Percentiles rank a stretch among this genome's conserved stretches.
phyloP scores from a whole-genome alignment of 306 rosid species.

The Glycine soja region DNA sequence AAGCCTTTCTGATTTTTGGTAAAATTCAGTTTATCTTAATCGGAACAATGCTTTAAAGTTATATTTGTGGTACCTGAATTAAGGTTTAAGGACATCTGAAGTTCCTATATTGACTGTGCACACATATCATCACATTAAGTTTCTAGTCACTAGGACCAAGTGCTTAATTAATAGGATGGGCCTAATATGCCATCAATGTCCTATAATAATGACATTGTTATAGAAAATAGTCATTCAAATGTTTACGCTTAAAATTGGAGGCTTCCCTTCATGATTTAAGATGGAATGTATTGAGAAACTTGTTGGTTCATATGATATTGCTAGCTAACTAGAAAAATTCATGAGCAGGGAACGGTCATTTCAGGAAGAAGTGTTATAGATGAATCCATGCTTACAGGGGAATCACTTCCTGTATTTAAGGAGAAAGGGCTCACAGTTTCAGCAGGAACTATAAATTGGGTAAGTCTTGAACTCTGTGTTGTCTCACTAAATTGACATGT shows the following conservation, averaged over 20 bases:
- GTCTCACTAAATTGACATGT: conserved; percentile 38
- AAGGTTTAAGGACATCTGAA: conserved; percentile 31
- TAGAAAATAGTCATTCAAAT: conserved; percentile 28
- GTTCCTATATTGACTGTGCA: conserved; percentile 35
- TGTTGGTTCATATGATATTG: conserved; percentile 37
- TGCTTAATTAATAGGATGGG: neutral
- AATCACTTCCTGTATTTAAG: conserved; percentile 94
- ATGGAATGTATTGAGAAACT: conserved; percentile 37
- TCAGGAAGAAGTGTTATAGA: conserved; percentile 98
- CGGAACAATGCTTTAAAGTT: conserved; percentile 31
- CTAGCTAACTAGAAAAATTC: conserved; percentile 48
- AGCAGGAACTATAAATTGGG: conserved; percentile 98
- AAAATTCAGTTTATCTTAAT: conserved; percentile 31
- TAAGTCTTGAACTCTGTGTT: conserved; percentile 51
- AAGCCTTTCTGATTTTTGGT: conserved; percentile 56
- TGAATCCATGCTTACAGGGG: conserved; percentile 99
- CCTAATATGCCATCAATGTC: neutral
- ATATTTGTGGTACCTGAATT: conserved; percentile 21
- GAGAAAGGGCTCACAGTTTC: conserved; percentile 87
- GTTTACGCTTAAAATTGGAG: neutral
- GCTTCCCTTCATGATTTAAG: conserved; percentile 29
- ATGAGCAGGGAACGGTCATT: conserved; percentile 78
- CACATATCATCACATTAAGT: neutral
- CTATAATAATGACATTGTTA: conserved; percentile 21
- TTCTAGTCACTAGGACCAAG: conserved; percentile 17